These are phyloP conservation scores for Eucalyptus brandiana DNA, from an alignment of 345 rosid genomes.

Conservation along the genomic window DNA sequence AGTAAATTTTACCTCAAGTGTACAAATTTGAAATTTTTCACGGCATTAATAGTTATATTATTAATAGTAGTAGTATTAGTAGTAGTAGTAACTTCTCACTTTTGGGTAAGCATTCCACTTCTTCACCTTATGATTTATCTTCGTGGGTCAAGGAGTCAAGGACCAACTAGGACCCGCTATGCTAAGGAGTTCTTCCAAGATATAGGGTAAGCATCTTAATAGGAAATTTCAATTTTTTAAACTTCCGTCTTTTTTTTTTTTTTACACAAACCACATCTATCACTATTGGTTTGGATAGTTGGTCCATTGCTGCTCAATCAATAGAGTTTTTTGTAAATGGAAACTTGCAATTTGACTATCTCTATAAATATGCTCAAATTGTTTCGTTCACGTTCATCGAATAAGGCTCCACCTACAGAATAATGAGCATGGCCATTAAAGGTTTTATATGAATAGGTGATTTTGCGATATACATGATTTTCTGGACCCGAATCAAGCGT, in stretches of 20 bases:
- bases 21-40: too few relatives aligned
- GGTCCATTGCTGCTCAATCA: not conserved
- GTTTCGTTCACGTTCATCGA: rapidly evolving
- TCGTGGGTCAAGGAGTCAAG: not conserved
- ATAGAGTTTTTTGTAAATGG: not conserved
- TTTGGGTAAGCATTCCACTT: not conserved
- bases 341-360: not conserved
- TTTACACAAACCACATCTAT: not conserved
- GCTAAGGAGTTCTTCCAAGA: not conserved
- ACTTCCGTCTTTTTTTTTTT: not conserved
- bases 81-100: not conserved
- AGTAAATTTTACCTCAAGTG: too few relatives aligned
- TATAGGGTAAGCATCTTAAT: not conserved
- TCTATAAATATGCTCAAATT: rapidly evolving
- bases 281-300: not conserved
- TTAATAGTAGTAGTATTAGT: too few relatives aligned
- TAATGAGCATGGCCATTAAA: not conserved
- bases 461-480: not conserved
- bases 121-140: not conserved
- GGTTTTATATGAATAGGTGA: not conserved
- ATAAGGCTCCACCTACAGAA: rapidly evolving
- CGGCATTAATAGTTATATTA: too few relatives aligned
- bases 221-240: not conserved
- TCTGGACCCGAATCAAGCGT: not conserved
- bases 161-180: not conserved